Percentiles rank a stretch among this genome's conserved stretches.
Evolutionary conservation across 345 rosid species (phyloP).

Genomic region (Toxicodendron radicans): DNA sequence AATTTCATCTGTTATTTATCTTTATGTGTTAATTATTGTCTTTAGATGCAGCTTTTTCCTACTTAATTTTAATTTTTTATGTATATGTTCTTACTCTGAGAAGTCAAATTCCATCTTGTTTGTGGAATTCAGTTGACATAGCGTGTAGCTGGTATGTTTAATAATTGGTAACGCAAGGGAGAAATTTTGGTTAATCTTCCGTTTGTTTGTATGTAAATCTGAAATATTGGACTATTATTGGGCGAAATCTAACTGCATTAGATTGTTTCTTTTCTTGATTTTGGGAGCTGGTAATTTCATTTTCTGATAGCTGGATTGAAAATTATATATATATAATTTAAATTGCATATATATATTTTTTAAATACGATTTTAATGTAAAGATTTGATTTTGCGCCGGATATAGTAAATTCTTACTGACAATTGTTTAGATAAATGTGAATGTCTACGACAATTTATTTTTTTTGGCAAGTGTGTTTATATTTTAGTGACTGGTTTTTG

Average conservation of each 20-base stretch:
- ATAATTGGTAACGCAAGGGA: not conserved
- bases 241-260: not conserved
- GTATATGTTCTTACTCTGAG: no score
- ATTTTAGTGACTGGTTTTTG: not conserved
- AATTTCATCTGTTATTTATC: not conserved
- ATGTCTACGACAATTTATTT: no score
- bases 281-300: not conserved
- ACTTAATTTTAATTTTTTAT: not conserved
- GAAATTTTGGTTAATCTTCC: not conserved
- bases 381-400: no score
- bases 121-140: not conserved
- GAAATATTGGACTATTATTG: not conserved
- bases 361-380: no score
- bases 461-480: not conserved
- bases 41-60: not conserved
- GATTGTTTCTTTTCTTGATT: not conserved
- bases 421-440: not conserved
- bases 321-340: no score
- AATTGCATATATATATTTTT: no score
- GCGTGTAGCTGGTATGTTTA: not conserved
- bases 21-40: not conserved
- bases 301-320: not conserved
- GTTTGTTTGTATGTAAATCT: not conserved
- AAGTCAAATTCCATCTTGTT: not conserved
- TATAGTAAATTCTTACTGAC: no score